A percentile compares a stretch with the other conserved stretches of the same genome.
Conservation (phyloP, 2,329 filamentous ascomycete genomes). For the Neopestalotiopsis sp. region DNA sequence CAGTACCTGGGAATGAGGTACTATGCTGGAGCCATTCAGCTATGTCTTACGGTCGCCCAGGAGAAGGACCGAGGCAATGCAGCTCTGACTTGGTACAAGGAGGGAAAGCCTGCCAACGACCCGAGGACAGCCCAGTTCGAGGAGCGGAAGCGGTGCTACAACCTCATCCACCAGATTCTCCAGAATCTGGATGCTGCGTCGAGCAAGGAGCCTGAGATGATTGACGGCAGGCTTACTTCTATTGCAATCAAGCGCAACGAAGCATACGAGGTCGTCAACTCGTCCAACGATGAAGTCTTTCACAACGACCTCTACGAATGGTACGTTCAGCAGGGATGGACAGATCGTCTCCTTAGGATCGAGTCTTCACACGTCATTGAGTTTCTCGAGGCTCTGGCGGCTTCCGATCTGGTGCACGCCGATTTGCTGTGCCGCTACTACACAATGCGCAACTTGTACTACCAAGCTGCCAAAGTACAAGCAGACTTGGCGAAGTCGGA, state of each 20-base stretch:
- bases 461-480: slow-evolving; percentile 88
- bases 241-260: slow-evolving; percentile 82
- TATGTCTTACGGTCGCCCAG: slow-evolving; percentile 82
- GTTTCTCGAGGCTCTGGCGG: slow-evolving; percentile 81
- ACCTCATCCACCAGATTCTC: slow-evolving; percentile 85
- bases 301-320: slow-evolving; percentile 97
- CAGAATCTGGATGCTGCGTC: slow-evolving; percentile 76
- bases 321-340: slow-evolving; percentile 88
- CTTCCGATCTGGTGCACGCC: slow-evolving; percentile 76
- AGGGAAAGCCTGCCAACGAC: slow-evolving; percentile 77
- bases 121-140: slow-evolving; percentile 71
- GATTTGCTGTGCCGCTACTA: slow-evolving; percentile 95
- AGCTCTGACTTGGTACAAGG: slow-evolving; percentile 85
- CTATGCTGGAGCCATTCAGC: slow-evolving; percentile 89
- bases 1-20: slow-evolving; percentile 86
- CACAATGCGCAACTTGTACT: slow-evolving; percentile 81
- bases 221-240: slow-evolving; percentile 80
- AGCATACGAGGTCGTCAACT: slow-evolving; percentile 89
- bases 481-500: slow-evolving; percentile 82
- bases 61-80: slow-evolving; percentile 87
- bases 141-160: slow-evolving; percentile 79
- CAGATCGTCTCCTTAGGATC: slow-evolving; percentile 83
- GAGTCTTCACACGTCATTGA: slow-evolving; percentile 85
- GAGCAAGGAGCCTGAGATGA: slow-evolving; percentile 69
- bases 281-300: slow-evolving; percentile 90